Evolutionary conservation across 2,329 filamentous ascomycete species (phyloP).

Genomic region (Mariannaea elegans): DNA sequence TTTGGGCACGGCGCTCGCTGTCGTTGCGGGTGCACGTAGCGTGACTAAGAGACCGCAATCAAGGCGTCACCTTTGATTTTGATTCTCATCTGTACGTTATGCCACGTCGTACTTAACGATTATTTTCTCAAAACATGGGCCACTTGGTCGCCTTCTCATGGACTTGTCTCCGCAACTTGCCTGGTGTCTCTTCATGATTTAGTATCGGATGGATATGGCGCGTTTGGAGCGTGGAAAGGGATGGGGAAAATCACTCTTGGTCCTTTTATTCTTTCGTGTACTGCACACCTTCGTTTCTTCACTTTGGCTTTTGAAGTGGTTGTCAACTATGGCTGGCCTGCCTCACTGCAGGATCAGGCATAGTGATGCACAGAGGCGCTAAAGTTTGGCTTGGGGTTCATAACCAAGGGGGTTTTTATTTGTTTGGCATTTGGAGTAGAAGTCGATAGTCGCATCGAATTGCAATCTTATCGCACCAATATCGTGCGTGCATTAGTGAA

Average conservation of each 20-base stretch:
- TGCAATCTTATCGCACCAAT: constrained; percentile 24
- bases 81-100: constrained; percentile 49
- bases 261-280: constrained; percentile 23
- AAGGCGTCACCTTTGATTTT: constrained; percentile 38
- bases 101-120: constrained; percentile 45
- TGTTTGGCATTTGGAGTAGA: constrained; percentile 26
- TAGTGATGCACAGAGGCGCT: constrained; percentile 1
- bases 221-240: constrained; percentile 27
- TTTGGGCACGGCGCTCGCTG: constrained; percentile 24
- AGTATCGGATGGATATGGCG: constrained; percentile 35
- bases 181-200: constrained; percentile 39
- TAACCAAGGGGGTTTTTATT: constrained; percentile 32
- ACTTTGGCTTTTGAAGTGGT: constrained; percentile 16
- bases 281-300: constrained; percentile 35
- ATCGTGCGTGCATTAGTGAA: neutral
- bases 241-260: constrained; percentile 24
- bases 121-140: constrained; percentile 38
- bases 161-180: constrained; percentile 32
- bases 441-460: constrained; percentile 34
- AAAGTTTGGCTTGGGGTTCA: constrained; percentile 32
- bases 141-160: constrained; percentile 32
- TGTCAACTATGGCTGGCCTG: neutral
- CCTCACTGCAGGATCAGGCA: neutral
- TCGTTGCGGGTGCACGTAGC: constrained; percentile 24
- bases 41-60: constrained; percentile 27